phyloP scores from a whole-genome alignment of 192 early-diverging fungal genomes.

The Phlyctochytrium planicorne region DNA sequence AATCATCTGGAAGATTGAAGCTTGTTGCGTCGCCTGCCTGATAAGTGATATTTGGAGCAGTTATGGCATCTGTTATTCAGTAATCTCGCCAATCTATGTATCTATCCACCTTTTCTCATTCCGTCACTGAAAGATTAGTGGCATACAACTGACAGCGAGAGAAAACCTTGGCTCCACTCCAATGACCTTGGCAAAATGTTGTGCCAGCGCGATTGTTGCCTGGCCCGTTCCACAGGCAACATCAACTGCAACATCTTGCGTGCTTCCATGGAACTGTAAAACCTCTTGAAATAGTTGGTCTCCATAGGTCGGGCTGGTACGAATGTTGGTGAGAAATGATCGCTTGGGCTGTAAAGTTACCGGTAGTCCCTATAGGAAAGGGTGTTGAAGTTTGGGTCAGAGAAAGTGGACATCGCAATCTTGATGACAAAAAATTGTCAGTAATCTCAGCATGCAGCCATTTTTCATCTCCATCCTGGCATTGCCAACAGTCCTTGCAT shows the following conservation, averaged over 20 bases:
- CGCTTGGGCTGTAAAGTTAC: too few species aligned
- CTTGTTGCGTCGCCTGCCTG: conserved; percentile 30
- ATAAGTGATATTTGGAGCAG: background rate
- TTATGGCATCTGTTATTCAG: background rate
- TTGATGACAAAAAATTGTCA: too few species aligned
- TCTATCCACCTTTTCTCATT: background rate
- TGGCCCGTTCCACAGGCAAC: conserved; percentile 61
- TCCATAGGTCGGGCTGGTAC: background rate
- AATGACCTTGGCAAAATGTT: conserved; percentile 49
- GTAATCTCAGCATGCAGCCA: too few species aligned
- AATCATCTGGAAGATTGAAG: conserved; percentile 17
- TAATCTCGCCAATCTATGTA: background rate
- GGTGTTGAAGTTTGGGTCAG: background rate
- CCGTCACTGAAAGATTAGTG: background rate
- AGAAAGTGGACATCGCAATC: background rate
- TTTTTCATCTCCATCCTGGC: too few species aligned
- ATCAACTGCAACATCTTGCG: conserved; percentile 40
- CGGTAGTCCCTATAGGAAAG: background rate
- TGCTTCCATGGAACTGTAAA: background rate
- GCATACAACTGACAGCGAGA: background rate
- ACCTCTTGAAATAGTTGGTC: background rate
- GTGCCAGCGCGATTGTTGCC: conserved; percentile 42
- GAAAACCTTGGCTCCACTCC: conserved; percentile 11
- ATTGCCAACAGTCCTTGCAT: too few species aligned
- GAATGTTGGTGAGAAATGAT: too few species aligned